Conservation (phyloP, 208 protist species). For the Trypanosoma boissoni region DNA sequence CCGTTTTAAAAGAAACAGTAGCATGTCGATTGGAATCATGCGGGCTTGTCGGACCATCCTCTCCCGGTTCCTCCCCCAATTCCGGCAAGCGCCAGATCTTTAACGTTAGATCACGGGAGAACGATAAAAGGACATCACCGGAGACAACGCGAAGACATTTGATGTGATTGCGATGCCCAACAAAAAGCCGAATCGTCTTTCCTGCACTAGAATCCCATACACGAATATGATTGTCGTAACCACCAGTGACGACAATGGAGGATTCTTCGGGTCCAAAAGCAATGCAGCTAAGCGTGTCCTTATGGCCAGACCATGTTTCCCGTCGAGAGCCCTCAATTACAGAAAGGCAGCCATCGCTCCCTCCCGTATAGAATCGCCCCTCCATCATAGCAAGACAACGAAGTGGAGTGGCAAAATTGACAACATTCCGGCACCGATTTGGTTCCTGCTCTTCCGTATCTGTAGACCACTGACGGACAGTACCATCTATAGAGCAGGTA, state of each 20-base stretch:
- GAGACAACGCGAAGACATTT: constrained; percentile 35
- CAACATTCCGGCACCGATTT: constrained; percentile 30
- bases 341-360: constrained; percentile 59
- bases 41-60: constrained; percentile 22
- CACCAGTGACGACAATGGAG: constrained; percentile 56
- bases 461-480: constrained; percentile 60
- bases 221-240: constrained; percentile 63
- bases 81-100: constrained; percentile 74
- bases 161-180: constrained; percentile 63
- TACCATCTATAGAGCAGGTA: constrained; percentile 74
- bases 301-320: constrained; percentile 59
- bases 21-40: constrained; percentile 23
- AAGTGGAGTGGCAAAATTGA: constrained; percentile 41
- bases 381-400: constrained; percentile 40
- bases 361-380: constrained; percentile 51
- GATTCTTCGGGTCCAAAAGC: constrained; percentile 31
- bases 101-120: constrained; percentile 48
- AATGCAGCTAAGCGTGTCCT: constrained; percentile 54
- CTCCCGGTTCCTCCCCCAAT: constrained; percentile 33
- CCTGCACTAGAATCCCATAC: constrained; percentile 64
- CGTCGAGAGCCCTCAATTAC: constrained; percentile 56
- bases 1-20: constrained; percentile 51
- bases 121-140: constrained; percentile 55
- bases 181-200: constrained; percentile 51
- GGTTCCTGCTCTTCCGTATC: constrained; percentile 27